Evolutionary conservation across 345 rosid genomes (phyloP).

Genomic region (Viola odorata): DNA sequence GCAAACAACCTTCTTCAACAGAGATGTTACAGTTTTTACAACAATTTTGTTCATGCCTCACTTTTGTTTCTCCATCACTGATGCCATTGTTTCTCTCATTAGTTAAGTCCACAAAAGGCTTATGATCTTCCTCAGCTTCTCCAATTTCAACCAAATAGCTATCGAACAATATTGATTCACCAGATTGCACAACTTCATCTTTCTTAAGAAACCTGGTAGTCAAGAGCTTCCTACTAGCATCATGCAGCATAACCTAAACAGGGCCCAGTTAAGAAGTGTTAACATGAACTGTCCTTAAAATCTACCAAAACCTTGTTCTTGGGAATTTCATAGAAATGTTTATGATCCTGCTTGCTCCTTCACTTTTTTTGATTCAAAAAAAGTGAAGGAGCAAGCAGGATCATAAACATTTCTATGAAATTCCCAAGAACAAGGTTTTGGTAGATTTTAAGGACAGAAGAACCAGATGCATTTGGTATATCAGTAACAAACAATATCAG

Average conservation of each 20-base stretch:
- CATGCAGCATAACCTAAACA: slow-evolving; percentile 8
- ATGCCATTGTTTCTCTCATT: slow-evolving; percentile 8
- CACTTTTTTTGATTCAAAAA: too few species aligned
- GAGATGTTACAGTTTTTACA: not conserved
- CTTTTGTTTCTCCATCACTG: slow-evolving; percentile 11
- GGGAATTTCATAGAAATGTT: too few species aligned
- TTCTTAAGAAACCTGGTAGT: slow-evolving; percentile 16
- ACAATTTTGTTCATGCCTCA: not conserved
- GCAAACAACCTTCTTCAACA: slow-evolving; percentile 14
- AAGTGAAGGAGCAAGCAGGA: too few species aligned
- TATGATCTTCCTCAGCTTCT: slow-evolving; percentile 15
- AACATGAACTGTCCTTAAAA: too few species aligned
- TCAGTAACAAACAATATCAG: not conserved
- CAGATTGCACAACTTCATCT: slow-evolving; percentile 8
- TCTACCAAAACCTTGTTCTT: too few species aligned
- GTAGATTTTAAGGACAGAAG: too few species aligned
- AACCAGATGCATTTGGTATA: too few species aligned
- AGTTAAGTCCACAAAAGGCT: slow-evolving; percentile 7
- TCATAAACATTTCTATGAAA: too few species aligned
- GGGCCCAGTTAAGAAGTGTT: not conserved
- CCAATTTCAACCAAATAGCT: slow-evolving; percentile 17
- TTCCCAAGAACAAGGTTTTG: too few species aligned
- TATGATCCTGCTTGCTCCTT: too few species aligned
- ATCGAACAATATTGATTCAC: slow-evolving; percentile 12
- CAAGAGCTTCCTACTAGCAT: slow-evolving; percentile 4